Conservation (phyloP, 78 protist species). For the Corallochytrium limacisporum region DNA sequence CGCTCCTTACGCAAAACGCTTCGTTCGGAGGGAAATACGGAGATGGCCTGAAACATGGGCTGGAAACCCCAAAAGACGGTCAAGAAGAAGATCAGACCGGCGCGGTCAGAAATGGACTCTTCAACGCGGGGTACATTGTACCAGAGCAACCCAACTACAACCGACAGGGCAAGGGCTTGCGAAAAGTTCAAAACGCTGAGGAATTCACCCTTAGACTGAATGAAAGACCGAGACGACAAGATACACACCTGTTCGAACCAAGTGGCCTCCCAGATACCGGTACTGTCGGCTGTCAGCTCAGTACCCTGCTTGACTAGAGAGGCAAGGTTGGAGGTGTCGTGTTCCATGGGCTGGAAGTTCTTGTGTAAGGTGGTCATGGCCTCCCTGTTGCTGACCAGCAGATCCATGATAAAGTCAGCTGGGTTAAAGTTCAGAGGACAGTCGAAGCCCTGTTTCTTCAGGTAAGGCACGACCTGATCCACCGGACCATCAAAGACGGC, state of each 20-base stretch:
- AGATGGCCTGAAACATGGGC: background rate
- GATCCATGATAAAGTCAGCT: slow-evolving; percentile 24
- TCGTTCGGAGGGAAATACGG: slow-evolving; percentile 7
- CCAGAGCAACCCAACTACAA: slow-evolving; percentile 18
- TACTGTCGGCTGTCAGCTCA: background rate
- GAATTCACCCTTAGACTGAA: background rate
- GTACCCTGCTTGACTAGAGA: background rate
- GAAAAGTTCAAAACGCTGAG: background rate
- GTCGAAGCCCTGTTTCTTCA: slow-evolving; percentile 9
- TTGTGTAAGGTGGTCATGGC: background rate
- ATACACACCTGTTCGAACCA: background rate
- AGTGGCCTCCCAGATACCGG: background rate
- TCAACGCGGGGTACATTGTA: slow-evolving; percentile 1
- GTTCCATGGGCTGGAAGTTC: background rate
- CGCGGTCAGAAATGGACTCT: background rate
- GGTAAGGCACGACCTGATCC: background rate
- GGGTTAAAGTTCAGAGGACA: slow-evolving; percentile 30
- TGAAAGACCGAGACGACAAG: background rate
- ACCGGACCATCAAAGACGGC: slow-evolving; percentile 29
- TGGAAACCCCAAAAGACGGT: background rate
- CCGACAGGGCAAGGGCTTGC: slow-evolving; percentile 13
- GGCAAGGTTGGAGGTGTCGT: background rate
- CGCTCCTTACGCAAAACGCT: slow-evolving; percentile 20
- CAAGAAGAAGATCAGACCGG: slow-evolving; percentile 22
- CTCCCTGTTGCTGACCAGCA: background rate